Base-by-base conservation (phyloP, 139 green algal genomes). In the Deuterostichococcus epilithicus region DNA sequence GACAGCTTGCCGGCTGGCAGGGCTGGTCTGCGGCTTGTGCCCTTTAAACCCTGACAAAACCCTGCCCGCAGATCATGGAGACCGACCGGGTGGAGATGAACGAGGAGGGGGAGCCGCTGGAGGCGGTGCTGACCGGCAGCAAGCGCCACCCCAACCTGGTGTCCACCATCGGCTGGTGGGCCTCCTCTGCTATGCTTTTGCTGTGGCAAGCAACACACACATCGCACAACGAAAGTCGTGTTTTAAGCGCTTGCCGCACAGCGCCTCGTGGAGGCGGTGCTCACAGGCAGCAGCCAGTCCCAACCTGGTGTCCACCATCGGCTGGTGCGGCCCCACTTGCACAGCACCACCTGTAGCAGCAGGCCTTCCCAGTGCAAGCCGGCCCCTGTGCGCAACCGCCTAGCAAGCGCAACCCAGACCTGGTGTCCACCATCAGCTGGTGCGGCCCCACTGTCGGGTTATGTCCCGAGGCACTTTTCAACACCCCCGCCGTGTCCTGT, bases 71-170 rank as follows among this genome's bases (percentile, higher is more conserved):
- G 42, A 52, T 52, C 42, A 52, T 52, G 42, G 42, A 52, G 10
- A 52, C 42, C 42, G 42, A 52, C 10, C 8, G 13, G 42, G 42
- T 52, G 42, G 42, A 68, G 59, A n/a, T 68, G 59, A 32, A 68
- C 59, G 25, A 34, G 59, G 59, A 5, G 15, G 72, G 72, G 15
- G 22, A 70, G 47, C 72, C 72, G 1, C 70, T 87, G 72, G 85
- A 89, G 78, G 80, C 77, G 2, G 35, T 83, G 59, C 77, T 89
- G 39, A 79, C 38, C 8, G 37, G 70, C 39, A 74, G 80, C 32
- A 63, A 89, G 8, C 37, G n/a, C 10, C 87, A 91, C 76, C 84
- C 87, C 32, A 83, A 87, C 77, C 69, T 91, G 32, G 83, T 89
- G 1, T 42, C 67, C 72, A 76, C 52, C 52, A 33, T 70, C 52